phyloP scores from a whole-genome alignment of 441 rosid genomes.

The Metrosideros polymorpha region DNA sequence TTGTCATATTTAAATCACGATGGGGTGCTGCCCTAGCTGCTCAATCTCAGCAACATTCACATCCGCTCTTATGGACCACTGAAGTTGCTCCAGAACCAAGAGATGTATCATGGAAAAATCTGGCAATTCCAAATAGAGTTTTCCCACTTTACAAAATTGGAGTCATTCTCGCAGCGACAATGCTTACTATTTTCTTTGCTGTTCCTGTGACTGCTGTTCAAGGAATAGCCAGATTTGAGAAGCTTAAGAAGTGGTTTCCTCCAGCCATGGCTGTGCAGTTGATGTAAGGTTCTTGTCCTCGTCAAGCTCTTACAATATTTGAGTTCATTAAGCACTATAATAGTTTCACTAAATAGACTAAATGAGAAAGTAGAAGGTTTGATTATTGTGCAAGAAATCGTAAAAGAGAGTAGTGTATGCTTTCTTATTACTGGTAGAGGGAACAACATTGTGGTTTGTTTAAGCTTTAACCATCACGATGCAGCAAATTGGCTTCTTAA shows the following conservation, averaged over 20 bases:
- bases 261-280: conserved; percentile 75
- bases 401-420: not conserved
- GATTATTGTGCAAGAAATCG: not conserved
- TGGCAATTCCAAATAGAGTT: conserved; percentile 42
- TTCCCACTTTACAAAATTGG: conserved; percentile 54
- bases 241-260: conserved; percentile 82
- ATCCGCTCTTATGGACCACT: conserved; percentile 67
- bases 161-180: conserved; percentile 58
- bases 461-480: not conserved
- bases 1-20: conserved; percentile 74
- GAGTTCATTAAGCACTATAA: not conserved
- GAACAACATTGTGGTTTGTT: not conserved
- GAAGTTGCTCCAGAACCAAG: conserved; percentile 86
- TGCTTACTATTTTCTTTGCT: conserved; percentile 78
- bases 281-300: conserved; percentile 37
- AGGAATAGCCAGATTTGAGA: conserved; percentile 87
- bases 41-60: conserved; percentile 73
- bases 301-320: not conserved
- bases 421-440: not conserved
- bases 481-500: not conserved
- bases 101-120: conserved; percentile 74
- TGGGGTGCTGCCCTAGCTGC: conserved; percentile 61
- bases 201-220: conserved; percentile 91
- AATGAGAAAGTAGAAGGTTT: too few species aligned
- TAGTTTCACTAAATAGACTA: not conserved